Conservation (phyloP, 345 rosid genomes). For the Anastatica hierochuntica region DNA sequence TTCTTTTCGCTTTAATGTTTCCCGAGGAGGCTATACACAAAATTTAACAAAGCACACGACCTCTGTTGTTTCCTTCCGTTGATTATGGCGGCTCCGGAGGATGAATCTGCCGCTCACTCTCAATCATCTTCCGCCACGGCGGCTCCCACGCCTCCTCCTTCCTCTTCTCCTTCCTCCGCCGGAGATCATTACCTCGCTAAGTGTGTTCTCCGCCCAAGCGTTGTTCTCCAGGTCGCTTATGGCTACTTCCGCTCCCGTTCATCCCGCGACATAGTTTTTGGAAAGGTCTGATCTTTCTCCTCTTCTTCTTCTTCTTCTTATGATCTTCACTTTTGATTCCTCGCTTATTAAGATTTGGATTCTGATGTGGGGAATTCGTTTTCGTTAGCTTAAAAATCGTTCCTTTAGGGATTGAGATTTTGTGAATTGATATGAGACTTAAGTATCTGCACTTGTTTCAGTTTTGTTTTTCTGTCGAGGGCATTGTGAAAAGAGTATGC, state of each 20-base stretch:
- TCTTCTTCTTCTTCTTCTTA: background rate
- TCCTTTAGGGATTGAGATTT: slow-evolving; percentile 17
- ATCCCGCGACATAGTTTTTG: slow-evolving; percentile 73
- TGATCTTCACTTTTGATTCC: background rate
- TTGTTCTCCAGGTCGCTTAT: slow-evolving; percentile 66
- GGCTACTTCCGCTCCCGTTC: slow-evolving; percentile 69
- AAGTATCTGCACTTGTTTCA: slow-evolving; percentile 6
- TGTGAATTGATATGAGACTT: slow-evolving; percentile 1
- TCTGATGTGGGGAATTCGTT: background rate
- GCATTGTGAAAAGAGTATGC: slow-evolving; percentile 1
- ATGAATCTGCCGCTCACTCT: slow-evolving; percentile 72
- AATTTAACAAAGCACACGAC: background rate
- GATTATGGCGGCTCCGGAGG: slow-evolving; percentile 87
- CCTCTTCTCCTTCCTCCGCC: slow-evolving; percentile 37
- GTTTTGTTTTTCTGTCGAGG: background rate
- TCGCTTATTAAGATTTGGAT: slow-evolving; percentile 6
- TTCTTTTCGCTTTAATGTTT: too few species aligned
- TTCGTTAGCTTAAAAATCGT: background rate
- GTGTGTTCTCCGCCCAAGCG: slow-evolving; percentile 81
- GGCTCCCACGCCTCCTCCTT: slow-evolving; percentile 33
- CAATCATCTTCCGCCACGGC: slow-evolving; percentile 47
- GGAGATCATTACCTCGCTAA: slow-evolving; percentile 70
- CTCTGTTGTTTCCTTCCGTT: background rate
- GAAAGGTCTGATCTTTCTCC: slow-evolving; percentile 43
- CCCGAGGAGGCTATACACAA: too few species aligned